phyloP scores from a whole-genome alignment of 441 rosid species.

The Biscutella laevigata region DNA sequence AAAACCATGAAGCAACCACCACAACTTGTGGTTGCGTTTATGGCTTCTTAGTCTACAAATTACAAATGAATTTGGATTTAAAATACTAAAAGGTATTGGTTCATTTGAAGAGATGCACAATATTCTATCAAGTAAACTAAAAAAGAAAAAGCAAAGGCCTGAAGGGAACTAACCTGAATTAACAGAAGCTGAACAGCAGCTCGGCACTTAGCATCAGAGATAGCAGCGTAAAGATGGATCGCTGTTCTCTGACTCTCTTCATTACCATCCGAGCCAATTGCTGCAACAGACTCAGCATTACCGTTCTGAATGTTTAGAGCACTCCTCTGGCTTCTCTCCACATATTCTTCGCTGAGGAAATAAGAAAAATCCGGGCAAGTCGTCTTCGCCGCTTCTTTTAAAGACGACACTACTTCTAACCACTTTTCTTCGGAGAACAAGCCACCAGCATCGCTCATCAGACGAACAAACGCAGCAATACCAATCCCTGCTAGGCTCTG shows the following conservation, averaged over 20 bases:
- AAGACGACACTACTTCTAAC: slow-evolving; percentile 82
- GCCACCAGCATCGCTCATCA: slow-evolving; percentile 95
- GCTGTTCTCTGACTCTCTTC: slow-evolving; percentile 40
- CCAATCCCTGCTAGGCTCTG: slow-evolving; percentile 99
- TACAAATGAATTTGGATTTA: background rate
- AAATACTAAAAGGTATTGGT: background rate
- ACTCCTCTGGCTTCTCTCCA: slow-evolving; percentile 29
- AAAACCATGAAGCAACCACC: no score
- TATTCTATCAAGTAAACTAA: background rate
- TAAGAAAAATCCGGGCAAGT: slow-evolving; percentile 85
- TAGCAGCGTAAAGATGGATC: slow-evolving; percentile 45
- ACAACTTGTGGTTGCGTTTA: no score
- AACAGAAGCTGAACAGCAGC: slow-evolving; percentile 97
- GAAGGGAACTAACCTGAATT: slow-evolving; percentile 59
- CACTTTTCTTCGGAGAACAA: slow-evolving; percentile 92
- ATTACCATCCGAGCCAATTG: slow-evolving; percentile 34
- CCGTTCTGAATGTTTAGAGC: slow-evolving; percentile 28
- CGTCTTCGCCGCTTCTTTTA: slow-evolving; percentile 82
- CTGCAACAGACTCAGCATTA: slow-evolving; percentile 38
- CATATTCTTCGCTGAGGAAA: slow-evolving; percentile 47
- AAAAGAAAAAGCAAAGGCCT: background rate
- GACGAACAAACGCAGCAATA: slow-evolving; percentile 95
- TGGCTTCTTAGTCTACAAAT: background rate
- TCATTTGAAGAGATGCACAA: background rate
- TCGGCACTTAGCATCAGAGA: slow-evolving; percentile 94